Conservation (phyloP, 2,329 filamentous ascomycete genomes). For the Gnomoniopsis sp. region DNA sequence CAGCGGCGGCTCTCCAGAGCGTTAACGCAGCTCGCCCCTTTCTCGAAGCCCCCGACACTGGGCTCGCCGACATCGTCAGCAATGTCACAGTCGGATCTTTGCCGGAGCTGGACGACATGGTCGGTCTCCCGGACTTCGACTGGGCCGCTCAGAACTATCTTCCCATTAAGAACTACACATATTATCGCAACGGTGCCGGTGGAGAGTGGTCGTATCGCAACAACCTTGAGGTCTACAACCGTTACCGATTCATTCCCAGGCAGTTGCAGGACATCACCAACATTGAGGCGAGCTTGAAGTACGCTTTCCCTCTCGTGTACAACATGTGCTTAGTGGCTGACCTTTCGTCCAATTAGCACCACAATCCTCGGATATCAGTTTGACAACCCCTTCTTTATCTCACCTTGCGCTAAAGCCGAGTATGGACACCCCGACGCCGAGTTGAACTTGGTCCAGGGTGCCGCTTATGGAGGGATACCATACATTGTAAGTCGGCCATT, state of each 20-base stretch:
- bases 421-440: conserved; percentile 45
- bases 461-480: conserved; percentile 44
- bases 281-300: conserved; percentile 36
- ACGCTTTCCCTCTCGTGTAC: conserved; percentile 15
- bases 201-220: conserved; percentile 56
- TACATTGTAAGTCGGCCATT: conserved; percentile 38
- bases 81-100: conserved; percentile 33
- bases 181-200: conserved; percentile 53
- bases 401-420: conserved; percentile 42
- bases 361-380: conserved; percentile 52
- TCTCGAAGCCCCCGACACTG: conserved; percentile 35
- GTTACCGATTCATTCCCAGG: conserved; percentile 45
- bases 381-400: conserved; percentile 53
- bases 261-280: conserved; percentile 48
- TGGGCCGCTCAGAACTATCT: conserved; percentile 48
- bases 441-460: conserved; percentile 46
- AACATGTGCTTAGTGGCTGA: conserved; percentile 5
- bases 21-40: neutral
- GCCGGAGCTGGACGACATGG: conserved; percentile 40
- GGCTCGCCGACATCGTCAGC: conserved; percentile 36
- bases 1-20: neutral
- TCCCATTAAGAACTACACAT: conserved; percentile 46
- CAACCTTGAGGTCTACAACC: conserved; percentile 52
- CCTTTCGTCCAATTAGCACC: conserved; percentile 29
- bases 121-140: conserved; percentile 53